These are phyloP conservation scores for Solanum corneliomulleri DNA, from an alignment of 257 asterid species.

Conservation along the genomic window DNA sequence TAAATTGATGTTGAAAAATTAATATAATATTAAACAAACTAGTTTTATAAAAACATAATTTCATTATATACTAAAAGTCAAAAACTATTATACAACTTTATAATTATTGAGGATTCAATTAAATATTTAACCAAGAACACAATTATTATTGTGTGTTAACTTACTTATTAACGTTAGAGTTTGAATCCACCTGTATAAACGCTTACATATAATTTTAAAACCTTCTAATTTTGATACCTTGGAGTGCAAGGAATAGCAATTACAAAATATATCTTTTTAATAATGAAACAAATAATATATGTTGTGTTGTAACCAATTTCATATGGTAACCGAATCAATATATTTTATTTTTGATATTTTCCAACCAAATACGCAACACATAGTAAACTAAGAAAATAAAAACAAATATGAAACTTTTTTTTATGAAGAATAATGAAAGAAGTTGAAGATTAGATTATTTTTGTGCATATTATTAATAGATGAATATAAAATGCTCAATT, in stretches of 20 bases:
- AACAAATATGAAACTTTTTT: neutral
- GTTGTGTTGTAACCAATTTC: neutral
- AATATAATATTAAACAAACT: neutral
- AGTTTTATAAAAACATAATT: neutral
- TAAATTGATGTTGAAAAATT: neutral
- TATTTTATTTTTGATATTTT: neutral
- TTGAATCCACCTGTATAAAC: neutral
- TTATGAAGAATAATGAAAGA: neutral
- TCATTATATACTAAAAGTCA: neutral
- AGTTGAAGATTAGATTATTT: neutral
- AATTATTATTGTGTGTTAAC: neutral
- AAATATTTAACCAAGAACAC: neutral
- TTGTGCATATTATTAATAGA: neutral
- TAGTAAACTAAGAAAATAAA: neutral
- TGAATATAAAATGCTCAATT: neutral
- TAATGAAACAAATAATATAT: neutral
- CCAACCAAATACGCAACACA: neutral
- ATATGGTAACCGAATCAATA: neutral
- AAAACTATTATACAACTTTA: too few relatives aligned
- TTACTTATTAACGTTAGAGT: neutral
- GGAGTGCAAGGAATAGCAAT: neutral
- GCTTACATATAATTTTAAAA: neutral
- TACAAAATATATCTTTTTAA: neutral
- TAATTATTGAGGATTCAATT: neutral
- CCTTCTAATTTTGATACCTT: neutral